These are phyloP conservation scores for Claviceps sp. DNA, from an alignment of 2,329 filamentous ascomycete species.

Conservation along the genomic window DNA sequence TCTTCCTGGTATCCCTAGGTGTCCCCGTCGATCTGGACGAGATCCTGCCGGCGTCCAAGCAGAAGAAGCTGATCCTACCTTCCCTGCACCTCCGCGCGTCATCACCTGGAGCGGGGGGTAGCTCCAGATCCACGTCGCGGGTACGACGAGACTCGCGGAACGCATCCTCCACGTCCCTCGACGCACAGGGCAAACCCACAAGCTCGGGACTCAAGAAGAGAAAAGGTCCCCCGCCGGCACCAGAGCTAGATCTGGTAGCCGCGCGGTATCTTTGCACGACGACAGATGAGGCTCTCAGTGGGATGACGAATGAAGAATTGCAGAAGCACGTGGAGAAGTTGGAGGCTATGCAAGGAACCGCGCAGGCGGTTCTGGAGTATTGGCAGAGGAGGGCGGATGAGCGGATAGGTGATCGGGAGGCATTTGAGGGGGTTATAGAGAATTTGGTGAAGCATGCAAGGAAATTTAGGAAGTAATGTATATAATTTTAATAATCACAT, in stretches of 20 bases:
- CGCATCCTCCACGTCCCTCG: conserved; percentile 43
- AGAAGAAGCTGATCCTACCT: conserved; percentile 91
- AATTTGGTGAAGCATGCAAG: conserved; percentile 86
- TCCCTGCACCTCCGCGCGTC: conserved; percentile 60
- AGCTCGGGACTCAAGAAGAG: conserved; percentile 23
- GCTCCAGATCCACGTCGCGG: conserved; percentile 35
- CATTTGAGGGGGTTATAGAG: conserved; percentile 93
- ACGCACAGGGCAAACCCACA: conserved; percentile 42
- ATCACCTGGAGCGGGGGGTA: conserved; percentile 41
- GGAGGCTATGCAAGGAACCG: conserved; percentile 54
- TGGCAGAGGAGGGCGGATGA: conserved; percentile 81
- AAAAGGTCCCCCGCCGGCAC: conserved; percentile 52
- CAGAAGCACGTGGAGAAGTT: conserved; percentile 56
- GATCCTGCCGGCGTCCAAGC: conserved; percentile 90
- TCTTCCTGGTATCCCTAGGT: conserved; percentile 90
- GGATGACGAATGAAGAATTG: conserved; percentile 68
- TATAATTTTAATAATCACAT: background rate
- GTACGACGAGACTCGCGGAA: conserved; percentile 35
- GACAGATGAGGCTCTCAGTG: conserved; percentile 68
- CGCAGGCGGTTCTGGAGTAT: conserved; percentile 69
- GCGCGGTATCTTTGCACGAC: conserved; percentile 69
- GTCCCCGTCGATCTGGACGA: conserved; percentile 95
- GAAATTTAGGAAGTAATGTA: conserved; percentile 60
- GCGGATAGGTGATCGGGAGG: conserved; percentile 79
- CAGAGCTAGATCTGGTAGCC: conserved; percentile 65